Base-by-base conservation (phyloP, 164 flowering plant species). In the Umbellularia californica region DNA sequence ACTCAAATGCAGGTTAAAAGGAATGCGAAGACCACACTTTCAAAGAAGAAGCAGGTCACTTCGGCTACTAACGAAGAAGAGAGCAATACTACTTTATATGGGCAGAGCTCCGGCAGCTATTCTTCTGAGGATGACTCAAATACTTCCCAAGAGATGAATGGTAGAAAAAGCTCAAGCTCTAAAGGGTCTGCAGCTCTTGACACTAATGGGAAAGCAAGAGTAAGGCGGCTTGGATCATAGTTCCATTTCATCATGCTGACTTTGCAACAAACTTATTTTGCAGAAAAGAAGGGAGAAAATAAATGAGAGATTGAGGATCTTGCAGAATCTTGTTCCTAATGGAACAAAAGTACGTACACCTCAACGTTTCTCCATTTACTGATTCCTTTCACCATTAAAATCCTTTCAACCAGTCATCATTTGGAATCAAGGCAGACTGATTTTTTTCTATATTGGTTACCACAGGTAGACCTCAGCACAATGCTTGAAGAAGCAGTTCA, bases 401-500 rank as follows among this genome's bases (percentile, higher is more conserved):
- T 20, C 22, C 20, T 60, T 60, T n/a, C n/a, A 19, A 19, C 2
- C 7, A 20, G 10, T 58, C 22, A 17, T 3, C 19, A 14, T 66
- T 66, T 13, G 19, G 35, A 63, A 66, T 30, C 19, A 13, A 19
- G 10, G 28, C 2, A 25, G 28, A 58, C 63, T 58, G n/a, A 12
- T 5, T 15, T 24, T 27, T 50, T 70, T 58, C 58, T 24, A 20
- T 67, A 67, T 30, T 27, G 28, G 17, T 13, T 60, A 68, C 82
- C 55, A 67, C 84, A 90, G 95, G 98, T 94, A 70, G 99, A 93
- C 71, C 92, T 95, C 55, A 93, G 99, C 80, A 95, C 99, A 77
- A 93, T 95, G 99, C 93, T 95, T 14, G 99, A 95, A 87, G 99
- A 95, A 72, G 99, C 97, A 52, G 97, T 92, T 65, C 87, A 92